Conservation (phyloP, 192 early-diverging fungal species). For the Coemansia erecta region DNA sequence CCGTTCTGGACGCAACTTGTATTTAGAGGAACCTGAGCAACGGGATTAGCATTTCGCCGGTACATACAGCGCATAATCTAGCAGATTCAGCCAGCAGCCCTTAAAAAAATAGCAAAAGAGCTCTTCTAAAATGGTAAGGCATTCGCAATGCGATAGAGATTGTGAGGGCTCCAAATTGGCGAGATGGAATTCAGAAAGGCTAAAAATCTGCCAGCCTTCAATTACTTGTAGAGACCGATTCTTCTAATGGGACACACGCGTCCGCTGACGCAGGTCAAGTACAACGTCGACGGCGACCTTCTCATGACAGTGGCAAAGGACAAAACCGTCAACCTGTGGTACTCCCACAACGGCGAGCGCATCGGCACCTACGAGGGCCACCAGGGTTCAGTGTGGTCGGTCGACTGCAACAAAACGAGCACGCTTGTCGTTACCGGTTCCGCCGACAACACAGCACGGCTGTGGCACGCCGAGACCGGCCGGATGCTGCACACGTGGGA, state of each 20-base stretch:
- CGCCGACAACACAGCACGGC: constrained; percentile 85
- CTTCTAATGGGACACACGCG: constrained; percentile 95
- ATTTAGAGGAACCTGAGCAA: too few relatives aligned
- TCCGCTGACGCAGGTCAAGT: constrained; percentile 95
- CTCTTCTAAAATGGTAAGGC: too few relatives aligned
- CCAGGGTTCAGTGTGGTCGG: constrained; percentile 90
- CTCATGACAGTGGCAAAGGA: constrained; percentile 96
- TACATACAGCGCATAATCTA: too few relatives aligned
- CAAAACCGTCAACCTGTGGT: constrained; percentile 92
- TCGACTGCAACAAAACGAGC: constrained; percentile 84
- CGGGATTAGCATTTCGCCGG: too few relatives aligned
- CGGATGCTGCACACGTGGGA: constrained; percentile 89
- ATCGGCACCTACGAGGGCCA: constrained; percentile 93
- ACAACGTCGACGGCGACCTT: constrained; percentile 97
- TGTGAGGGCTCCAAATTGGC: too few relatives aligned
- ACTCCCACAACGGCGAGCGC: constrained; percentile 96
- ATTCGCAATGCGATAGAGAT: too few relatives aligned
- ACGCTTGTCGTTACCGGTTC: constrained; percentile 83
- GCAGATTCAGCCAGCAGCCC: too few relatives aligned
- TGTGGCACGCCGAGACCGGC: constrained; percentile 94
- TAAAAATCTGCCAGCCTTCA: too few relatives aligned
- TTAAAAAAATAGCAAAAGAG: too few relatives aligned
- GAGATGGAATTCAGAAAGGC: too few relatives aligned
- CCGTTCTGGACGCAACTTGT: too few relatives aligned
- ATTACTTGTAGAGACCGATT: constrained; percentile 65